These are phyloP conservation scores for Pleurotus djamor DNA, from an alignment of 768 basidiomycete genomes.

Conservation along the genomic window DNA sequence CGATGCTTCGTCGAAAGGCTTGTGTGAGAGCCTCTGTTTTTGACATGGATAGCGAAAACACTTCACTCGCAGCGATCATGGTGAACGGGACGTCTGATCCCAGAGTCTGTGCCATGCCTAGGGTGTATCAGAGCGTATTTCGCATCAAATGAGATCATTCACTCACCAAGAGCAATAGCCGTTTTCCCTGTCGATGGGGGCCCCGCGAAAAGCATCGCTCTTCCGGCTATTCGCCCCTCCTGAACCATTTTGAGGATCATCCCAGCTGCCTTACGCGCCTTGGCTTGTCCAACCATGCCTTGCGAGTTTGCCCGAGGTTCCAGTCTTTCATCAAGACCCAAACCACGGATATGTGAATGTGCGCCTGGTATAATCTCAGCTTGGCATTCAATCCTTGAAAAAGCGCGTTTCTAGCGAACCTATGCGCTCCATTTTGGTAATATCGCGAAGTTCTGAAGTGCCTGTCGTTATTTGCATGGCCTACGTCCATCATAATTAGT, in stretches of 20 bases:
- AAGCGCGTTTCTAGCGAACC: slow-evolving; percentile 34
- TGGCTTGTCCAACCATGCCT: slow-evolving; percentile 97
- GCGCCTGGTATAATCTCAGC: slow-evolving; percentile 49
- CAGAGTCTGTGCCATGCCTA: slow-evolving; percentile 95
- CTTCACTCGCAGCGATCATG: slow-evolving; percentile 96
- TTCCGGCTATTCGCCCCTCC: slow-evolving; percentile 91
- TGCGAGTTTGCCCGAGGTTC: slow-evolving; percentile 88
- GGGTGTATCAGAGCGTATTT: neutral
- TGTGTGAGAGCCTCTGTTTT: slow-evolving; percentile 98
- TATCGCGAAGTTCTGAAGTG: slow-evolving; percentile 78
- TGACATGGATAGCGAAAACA: slow-evolving; percentile 97
- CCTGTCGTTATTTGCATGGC: slow-evolving; percentile 77
- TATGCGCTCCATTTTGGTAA: slow-evolving; percentile 93
- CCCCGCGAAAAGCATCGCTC: slow-evolving; percentile 96
- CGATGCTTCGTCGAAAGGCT: slow-evolving; percentile 93
- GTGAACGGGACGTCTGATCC: slow-evolving; percentile 97
- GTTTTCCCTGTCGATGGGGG: slow-evolving; percentile 98
- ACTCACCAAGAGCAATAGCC: slow-evolving; percentile 91
- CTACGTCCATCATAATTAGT: slow-evolving; percentile 22
- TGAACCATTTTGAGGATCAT: slow-evolving; percentile 99
- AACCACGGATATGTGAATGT: slow-evolving; percentile 93
- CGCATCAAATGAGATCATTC: neutral
- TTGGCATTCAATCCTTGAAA: neutral
- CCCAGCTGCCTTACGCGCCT: slow-evolving; percentile 96
- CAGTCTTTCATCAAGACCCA: slow-evolving; percentile 89